These are phyloP conservation scores for Dipteronia sinensis DNA, from an alignment of 345 rosid species.

Conservation along the genomic window DNA sequence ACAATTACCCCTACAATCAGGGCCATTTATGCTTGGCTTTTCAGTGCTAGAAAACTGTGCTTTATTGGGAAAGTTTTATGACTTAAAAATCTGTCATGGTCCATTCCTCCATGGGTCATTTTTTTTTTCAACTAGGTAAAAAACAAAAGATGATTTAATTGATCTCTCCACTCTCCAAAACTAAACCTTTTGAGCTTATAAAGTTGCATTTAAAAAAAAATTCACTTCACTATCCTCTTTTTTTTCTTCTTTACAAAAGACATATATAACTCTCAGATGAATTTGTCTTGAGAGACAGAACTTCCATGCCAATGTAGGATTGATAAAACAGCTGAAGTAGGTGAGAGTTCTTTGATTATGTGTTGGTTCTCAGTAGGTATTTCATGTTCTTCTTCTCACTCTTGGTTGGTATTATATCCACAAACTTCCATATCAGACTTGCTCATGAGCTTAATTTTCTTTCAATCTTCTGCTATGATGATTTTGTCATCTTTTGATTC, in stretches of 20 bases:
- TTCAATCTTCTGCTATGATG: background rate
- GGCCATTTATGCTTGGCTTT: conserved; percentile 3
- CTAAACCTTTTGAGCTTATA: background rate
- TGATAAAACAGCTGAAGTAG: conserved; percentile 36
- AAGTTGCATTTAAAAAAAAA: background rate
- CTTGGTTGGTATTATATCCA: conserved; percentile 7
- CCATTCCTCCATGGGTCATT: too few relatives aligned
- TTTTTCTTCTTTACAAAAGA: conserved; percentile 12
- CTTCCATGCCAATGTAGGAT: conserved; percentile 32
- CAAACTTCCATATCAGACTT: background rate
- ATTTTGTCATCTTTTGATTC: background rate
- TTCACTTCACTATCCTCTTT: background rate
- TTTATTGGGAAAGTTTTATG: background rate
- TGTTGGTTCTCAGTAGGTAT: conserved; percentile 12
- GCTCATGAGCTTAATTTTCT: too few relatives aligned
- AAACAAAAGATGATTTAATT: conserved; percentile 8
- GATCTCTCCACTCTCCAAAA: background rate
- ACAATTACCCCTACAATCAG: conserved; percentile 9
- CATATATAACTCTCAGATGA: background rate
- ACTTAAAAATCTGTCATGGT: conserved; percentile 9
- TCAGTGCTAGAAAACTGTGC: conserved; percentile 21
- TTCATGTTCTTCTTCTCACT: conserved; percentile 9
- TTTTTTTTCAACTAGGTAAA: background rate
- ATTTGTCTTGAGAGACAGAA: conserved; percentile 21
- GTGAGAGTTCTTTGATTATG: conserved; percentile 27